Base-by-base conservation (phyloP, 2,329 filamentous ascomycete species). In the Dendryphion nanum region DNA sequence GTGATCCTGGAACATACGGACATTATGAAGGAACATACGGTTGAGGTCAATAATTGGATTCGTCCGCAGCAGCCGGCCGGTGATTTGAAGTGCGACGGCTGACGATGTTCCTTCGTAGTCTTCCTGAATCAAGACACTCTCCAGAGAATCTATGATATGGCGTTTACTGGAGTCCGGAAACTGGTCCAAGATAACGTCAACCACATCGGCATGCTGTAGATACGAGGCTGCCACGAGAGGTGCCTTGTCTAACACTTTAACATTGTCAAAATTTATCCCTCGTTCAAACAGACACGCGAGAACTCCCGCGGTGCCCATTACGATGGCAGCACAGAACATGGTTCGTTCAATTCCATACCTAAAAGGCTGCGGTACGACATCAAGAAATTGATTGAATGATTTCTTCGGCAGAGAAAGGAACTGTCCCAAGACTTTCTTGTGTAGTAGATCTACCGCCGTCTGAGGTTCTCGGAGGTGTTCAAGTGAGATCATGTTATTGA, bases 401-500 rank as follows among this genome's bases (percentile, higher is more conserved):
- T n/a, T 8, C 23, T 8, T 8, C 8, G 23, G 23, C 8, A 26
- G 23, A 20, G 32, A 34, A 34, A 10, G 6, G 8, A 23, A 4
- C 7, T 24, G 14, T 36, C 13, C 20, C 4, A 12, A n/a, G n/a
- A 37, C 16, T 18, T 24, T 31, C n/a, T n/a, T 18, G 14, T 26
- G 18, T 6, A 12, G 14, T 14, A 7, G 18, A 21, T 26, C 24
- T 18, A 28, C 18, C n/a, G 30, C 18, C 18, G 26, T 32, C 6
- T 5, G 15, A 13, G 23, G 23, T 8, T 26, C 23, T n/a, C n/a
- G 8, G 8, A 26, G 23, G 6, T 18, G 28, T 15, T 33, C 38
- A 3, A 41, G 14, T 16, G 12, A n/a, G n/a, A 41, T 19, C 6
- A 26, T 21, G 29, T 37, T 37, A 19, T 41, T 41, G 15, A 19